Evolutionary conservation across 139 green algal species (phyloP).

Genomic region (Chlorella sp.): DNA sequence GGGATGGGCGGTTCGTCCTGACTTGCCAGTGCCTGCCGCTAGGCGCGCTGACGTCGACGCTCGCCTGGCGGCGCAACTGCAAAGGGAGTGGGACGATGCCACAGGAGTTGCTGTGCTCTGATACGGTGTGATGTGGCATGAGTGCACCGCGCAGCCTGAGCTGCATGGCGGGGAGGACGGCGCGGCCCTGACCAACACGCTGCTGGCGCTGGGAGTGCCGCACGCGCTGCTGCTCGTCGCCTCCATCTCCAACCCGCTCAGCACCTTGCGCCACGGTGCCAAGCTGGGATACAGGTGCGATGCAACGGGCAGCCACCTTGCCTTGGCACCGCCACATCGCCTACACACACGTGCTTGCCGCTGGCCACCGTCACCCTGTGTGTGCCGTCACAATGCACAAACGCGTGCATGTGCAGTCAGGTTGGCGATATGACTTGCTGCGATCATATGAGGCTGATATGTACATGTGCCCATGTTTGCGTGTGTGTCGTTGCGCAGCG

Average conservation of each 20-base stretch:
- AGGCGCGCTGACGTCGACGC: background rate
- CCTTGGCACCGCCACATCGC: too few species aligned
- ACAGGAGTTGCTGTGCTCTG: background rate
- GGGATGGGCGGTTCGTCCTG: background rate
- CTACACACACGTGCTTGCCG: too few species aligned
- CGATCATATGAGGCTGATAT: too few species aligned
- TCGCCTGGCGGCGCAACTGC: background rate
- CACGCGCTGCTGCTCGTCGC: slow-evolving; percentile 38
- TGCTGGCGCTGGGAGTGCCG: slow-evolving; percentile 36
- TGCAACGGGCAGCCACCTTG: too few species aligned
- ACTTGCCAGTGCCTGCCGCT: background rate
- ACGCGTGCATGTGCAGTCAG: too few species aligned
- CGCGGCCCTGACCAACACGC: slow-evolving; percentile 31
- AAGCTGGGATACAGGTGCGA: slow-evolving; percentile 34
- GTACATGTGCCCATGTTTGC: too few species aligned
- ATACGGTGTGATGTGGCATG: background rate
- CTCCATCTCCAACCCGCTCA: slow-evolving; percentile 38
- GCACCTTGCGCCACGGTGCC: slow-evolving; percentile 29
- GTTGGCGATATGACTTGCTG: too few species aligned
- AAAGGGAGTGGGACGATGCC: background rate
- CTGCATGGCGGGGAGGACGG: slow-evolving; percentile 44
- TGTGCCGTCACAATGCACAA: too few species aligned
- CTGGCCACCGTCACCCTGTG: too few species aligned
- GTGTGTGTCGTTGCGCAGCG: too few species aligned
- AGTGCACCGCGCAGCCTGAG: slow-evolving; percentile 21